Percentiles rank a stretch among this genome's conserved stretches.
phyloP scores from a whole-genome alignment of 257 asterid species.

The Parsonsia alboflavescens region DNA sequence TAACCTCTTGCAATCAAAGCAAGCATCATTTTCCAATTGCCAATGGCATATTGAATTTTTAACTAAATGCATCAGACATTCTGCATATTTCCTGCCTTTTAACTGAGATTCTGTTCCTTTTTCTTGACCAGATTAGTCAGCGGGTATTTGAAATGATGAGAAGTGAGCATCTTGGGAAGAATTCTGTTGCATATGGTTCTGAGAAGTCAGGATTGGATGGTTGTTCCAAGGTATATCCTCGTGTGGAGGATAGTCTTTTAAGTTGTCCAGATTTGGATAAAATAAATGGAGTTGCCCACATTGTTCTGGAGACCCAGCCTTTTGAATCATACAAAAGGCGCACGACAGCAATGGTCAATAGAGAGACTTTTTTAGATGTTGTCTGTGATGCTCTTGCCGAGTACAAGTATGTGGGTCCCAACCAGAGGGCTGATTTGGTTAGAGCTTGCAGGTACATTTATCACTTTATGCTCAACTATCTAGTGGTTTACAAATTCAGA shows the following conservation, averaged over 20 bases:
- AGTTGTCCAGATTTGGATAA: constrained; percentile 34
- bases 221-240: constrained; percentile 35
- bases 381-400: constrained; percentile 84
- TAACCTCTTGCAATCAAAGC: background rate
- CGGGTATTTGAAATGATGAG: constrained; percentile 77
- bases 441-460: constrained; percentile 83
- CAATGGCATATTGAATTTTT: background rate
- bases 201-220: constrained; percentile 30
- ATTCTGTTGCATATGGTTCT: constrained; percentile 36
- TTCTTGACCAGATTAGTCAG: constrained; percentile 61
- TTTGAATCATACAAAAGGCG: constrained; percentile 91
- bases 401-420: constrained; percentile 91
- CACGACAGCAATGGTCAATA: constrained; percentile 64
- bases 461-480: constrained; percentile 7
- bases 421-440: constrained; percentile 88
- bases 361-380: constrained; percentile 66
- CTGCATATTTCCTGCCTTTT: background rate
- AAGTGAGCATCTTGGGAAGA: constrained; percentile 37
- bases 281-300: constrained; percentile 20
- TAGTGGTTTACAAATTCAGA: no score
- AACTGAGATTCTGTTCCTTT: background rate
- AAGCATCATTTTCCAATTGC: background rate
- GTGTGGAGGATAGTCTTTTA: constrained; percentile 31
- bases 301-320: constrained; percentile 39
- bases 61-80: background rate